Percentiles rank a stretch among this genome's conserved stretches.
phyloP scores from a whole-genome alignment of 2,329 filamentous ascomycete genomes.

The Bisporella sp. region DNA sequence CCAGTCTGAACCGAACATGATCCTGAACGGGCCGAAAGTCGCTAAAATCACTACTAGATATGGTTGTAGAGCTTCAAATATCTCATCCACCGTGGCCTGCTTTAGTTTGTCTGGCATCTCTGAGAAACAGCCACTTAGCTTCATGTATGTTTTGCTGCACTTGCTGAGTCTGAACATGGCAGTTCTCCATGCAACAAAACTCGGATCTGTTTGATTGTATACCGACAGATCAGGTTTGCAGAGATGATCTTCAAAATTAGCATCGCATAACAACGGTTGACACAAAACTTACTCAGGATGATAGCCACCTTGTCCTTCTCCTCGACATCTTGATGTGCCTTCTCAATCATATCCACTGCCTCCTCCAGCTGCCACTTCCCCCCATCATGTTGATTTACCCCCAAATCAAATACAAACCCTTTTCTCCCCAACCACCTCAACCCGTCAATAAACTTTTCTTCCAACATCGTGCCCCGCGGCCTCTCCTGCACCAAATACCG shows the following conservation, averaged over 20 bases:
- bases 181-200: constrained; percentile 61
- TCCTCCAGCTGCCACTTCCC: constrained; percentile 70
- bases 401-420: constrained; percentile 72
- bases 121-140: constrained; percentile 80
- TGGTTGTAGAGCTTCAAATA: constrained; percentile 57
- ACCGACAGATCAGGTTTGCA: constrained; percentile 77
- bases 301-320: constrained; percentile 45
- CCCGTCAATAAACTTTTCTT: constrained; percentile 55
- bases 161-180: constrained; percentile 61
- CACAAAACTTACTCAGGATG: constrained; percentile 24
- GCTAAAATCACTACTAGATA: constrained; percentile 69
- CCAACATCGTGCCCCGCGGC: constrained; percentile 56
- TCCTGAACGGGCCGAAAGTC: constrained; percentile 61
- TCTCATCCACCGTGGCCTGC: constrained; percentile 41
- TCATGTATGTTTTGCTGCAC: constrained; percentile 69
- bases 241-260: constrained; percentile 60
- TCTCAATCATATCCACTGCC: constrained; percentile 61
- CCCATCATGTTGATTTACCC: constrained; percentile 71
- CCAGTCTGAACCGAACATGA: constrained; percentile 95
- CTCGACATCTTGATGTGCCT: constrained; percentile 53
- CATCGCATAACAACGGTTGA: not conserved
- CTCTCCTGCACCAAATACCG: constrained; percentile 79
- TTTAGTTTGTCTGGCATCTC: constrained; percentile 59
- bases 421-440: constrained; percentile 57
- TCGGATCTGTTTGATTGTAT: constrained; percentile 39